Evolutionary conservation across 2,329 filamentous ascomycete genomes (phyloP).

Genomic region (Teratosphaeriaceae sp.): DNA sequence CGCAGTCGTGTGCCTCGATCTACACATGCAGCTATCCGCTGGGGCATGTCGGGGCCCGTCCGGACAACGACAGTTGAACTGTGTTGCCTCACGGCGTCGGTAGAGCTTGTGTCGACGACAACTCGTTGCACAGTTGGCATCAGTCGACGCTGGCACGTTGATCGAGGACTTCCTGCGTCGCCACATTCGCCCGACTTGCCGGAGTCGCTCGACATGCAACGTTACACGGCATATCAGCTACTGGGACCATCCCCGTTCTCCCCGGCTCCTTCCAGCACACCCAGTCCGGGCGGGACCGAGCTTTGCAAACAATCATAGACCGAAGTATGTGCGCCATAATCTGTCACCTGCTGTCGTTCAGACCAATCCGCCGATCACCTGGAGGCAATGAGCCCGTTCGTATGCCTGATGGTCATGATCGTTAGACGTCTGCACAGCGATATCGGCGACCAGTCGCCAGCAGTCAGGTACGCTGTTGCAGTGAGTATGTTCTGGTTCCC

Average conservation of each 20-base stretch:
- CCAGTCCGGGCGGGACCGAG: no score
- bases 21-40: conserved; percentile 12
- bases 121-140: no score
- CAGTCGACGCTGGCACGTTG: no score
- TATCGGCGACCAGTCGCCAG: neutral
- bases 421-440: neutral
- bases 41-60: conserved; percentile 11
- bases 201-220: neutral
- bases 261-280: conserved; percentile 1
- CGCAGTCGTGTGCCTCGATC: conserved; percentile 10
- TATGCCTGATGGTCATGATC: no score
- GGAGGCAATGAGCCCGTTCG: no score
- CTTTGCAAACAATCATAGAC: no score
- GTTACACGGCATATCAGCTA: conserved; percentile 6
- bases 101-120: neutral
- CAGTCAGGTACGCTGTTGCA: neutral
- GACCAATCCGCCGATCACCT: no score
- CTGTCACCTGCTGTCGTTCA: no score
- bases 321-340: no score
- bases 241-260: conserved; percentile 2
- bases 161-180: neutral
- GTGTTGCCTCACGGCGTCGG: neutral
- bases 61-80: conserved; percentile 14
- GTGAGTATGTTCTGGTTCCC: conserved; percentile 4
- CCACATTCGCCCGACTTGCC: conserved; percentile 2